phyloP scores from a whole-genome alignment of 331 rosid species.

The Prunus yedoensis region DNA sequence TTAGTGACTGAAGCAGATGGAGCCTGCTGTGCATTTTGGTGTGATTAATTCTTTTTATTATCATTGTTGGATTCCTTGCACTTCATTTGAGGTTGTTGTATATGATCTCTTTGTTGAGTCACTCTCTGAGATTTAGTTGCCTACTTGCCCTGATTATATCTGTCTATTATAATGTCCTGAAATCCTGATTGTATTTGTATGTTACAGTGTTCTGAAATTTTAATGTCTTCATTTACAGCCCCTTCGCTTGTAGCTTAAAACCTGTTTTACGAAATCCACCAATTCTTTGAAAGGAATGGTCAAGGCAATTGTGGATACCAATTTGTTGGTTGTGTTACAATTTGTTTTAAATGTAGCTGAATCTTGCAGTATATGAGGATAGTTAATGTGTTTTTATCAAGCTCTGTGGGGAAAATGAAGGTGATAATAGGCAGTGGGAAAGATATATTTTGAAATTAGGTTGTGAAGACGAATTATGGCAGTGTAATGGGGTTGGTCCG shows the following conservation, averaged over 20 bases:
- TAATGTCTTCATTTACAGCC: not conserved
- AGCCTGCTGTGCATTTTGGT: not conserved
- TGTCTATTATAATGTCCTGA: not conserved
- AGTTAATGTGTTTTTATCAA: not conserved
- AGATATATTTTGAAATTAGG: not conserved
- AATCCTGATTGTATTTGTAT: not conserved
- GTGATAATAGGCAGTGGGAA: not conserved
- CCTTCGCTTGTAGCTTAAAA: not conserved
- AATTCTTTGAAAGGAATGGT: not conserved
- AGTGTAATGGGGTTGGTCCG: not conserved
- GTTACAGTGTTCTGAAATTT: not conserved
- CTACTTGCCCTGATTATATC: too few species aligned
- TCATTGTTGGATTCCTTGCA: not conserved
- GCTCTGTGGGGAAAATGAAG: not conserved
- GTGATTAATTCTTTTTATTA: not conserved
- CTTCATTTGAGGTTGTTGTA: not conserved
- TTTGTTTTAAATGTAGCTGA: not conserved
- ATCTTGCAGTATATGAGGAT: not conserved
- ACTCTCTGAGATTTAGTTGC: not conserved
- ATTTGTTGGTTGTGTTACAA: not conserved
- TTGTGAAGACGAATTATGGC: not conserved
- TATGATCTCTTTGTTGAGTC: not conserved
- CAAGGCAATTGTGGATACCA: not conserved
- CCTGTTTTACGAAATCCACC: not conserved
- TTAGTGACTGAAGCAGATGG: not conserved